Base-by-base conservation (phyloP, 2,329 filamentous ascomycete genomes). In the Clonostachys solani region DNA sequence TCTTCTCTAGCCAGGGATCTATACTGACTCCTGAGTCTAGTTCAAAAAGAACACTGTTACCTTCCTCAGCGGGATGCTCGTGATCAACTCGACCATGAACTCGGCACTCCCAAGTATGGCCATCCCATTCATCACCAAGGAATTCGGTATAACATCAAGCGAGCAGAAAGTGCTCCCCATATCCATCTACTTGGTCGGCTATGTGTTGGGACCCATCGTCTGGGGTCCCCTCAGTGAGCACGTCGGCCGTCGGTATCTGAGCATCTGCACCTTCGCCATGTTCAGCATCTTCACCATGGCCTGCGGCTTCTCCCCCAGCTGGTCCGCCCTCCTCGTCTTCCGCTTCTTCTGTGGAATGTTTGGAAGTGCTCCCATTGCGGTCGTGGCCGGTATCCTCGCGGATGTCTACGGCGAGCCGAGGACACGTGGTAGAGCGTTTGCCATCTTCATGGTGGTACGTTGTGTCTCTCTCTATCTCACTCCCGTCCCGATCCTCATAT, bases 201-300 rank as follows among this genome's bases (percentile, higher is more conserved):
- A 85, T 56, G 77, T 84, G 17, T 72, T 81, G 33, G 83, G 70
- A 0, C 80, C 80, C 1, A 62, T 85, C 9, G 61, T 85, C 12
- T 86, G 83, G 71, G 84, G 81, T 0, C 85, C 84, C 0, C 59
- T 87, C 4, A 84, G 78, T 40, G 84, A 88, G 58, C 81, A 86
- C 49, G 78, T 77, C 49, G 83, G 84, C 9, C 72, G 83, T 13
- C 67, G 75, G 49, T 67, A 64, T 52, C 55, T 78, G 16, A 72
- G 64, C 12, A 53, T 76, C 17, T 53, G 52, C 13, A 73, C 75
- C 1, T 80, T 80, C 49, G 51, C 63, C 23, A 49, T 72, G 50
- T 81, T 80, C 54, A 65, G 64, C 15, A 45, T 76, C 44, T 79
- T 74, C 60, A 77, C 75, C 6, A 68, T 84, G 58, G 80, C 73